Evolutionary conservation across 2,329 filamentous ascomycete genomes (phyloP).

Genomic region (Lizonia empirigonia): DNA sequence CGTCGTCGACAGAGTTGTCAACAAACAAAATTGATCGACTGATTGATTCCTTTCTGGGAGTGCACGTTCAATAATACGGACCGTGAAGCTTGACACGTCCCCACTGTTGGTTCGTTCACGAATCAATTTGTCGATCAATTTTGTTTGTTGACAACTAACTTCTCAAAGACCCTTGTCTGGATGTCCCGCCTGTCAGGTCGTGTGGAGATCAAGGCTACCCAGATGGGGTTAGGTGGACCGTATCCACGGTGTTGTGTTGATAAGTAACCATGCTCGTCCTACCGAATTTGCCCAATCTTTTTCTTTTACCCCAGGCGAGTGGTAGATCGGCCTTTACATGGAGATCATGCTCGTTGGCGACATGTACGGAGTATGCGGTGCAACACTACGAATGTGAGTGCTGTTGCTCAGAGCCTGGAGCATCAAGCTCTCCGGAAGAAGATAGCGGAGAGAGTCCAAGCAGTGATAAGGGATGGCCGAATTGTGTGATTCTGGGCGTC

Average conservation of each 20-base stretch:
- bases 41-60: no score
- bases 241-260: conserved; percentile 35
- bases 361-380: conserved; percentile 11
- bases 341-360: conserved; percentile 20
- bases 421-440: conserved; percentile 17
- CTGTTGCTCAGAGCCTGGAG: background rate
- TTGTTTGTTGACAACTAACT: no score
- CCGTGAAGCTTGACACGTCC: no score
- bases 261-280: conserved; percentile 38
- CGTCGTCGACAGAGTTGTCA: no score
- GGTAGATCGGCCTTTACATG: conserved; percentile 29
- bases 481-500: conserved; percentile 31
- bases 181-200: conserved; percentile 31
- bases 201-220: conserved; percentile 31
- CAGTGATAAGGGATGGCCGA: conserved; percentile 33
- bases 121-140: no score
- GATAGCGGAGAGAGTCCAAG: conserved; percentile 19
- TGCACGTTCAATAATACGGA: no score
- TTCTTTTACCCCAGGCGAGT: conserved; percentile 31
- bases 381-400: background rate
- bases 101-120: no score
- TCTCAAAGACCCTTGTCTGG: conserved; percentile 33
- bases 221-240: conserved; percentile 28
- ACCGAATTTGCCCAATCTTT: conserved; percentile 14
- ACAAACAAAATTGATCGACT: no score